Conservation (phyloP, 306 rosid genomes). For the Corylus avellana region DNA sequence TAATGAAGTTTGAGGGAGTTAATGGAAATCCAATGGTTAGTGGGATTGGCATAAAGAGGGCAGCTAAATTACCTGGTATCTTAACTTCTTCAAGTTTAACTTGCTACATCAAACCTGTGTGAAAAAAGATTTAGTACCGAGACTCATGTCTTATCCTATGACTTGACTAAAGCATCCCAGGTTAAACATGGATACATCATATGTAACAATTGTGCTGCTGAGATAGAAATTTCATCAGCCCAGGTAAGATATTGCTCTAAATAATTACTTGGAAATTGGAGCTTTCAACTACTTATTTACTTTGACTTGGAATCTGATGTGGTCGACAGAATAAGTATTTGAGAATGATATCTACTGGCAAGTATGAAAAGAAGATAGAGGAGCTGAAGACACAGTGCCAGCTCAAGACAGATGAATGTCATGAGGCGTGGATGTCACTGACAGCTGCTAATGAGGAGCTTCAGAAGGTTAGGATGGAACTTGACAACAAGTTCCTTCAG, state of each 20-base stretch:
- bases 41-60: conserved; percentile 26
- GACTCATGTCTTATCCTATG: conserved; percentile 9
- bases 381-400: conserved; percentile 28
- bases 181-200: conserved; percentile 8
- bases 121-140: background rate
- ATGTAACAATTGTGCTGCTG: conserved; percentile 26
- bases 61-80: conserved; percentile 16
- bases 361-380: conserved; percentile 34
- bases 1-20: conserved; percentile 24
- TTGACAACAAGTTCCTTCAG: conserved; percentile 27
- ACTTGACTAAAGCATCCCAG: conserved; percentile 20
- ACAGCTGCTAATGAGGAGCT: conserved; percentile 27
- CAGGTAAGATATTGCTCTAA: conserved; percentile 22
- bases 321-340: conserved; percentile 20
- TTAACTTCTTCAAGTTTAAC: background rate
- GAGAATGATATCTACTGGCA: conserved; percentile 17
- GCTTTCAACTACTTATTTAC: background rate
- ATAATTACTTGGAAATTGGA: background rate
- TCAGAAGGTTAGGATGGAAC: conserved; percentile 27
- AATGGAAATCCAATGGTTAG: conserved; percentile 34
- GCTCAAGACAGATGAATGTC: conserved; percentile 30
- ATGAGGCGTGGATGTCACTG: conserved; percentile 38
- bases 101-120: conserved; percentile 10
- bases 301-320: background rate
- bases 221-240: conserved; percentile 23